These are phyloP conservation scores for Biancaea sappan DNA, from an alignment of 306 rosid species.

Conservation along the genomic window DNA sequence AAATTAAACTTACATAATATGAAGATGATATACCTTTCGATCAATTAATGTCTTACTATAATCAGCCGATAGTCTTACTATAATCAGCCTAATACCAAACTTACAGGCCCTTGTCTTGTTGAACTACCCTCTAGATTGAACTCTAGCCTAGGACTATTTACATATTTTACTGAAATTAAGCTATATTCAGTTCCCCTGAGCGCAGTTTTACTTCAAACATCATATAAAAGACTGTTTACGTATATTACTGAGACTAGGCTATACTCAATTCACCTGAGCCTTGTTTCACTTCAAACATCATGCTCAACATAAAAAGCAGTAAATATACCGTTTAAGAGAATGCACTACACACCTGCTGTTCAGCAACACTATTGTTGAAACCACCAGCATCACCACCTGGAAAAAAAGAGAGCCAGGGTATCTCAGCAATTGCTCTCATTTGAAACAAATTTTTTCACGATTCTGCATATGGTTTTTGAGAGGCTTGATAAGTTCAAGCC, in stretches of 20 bases:
- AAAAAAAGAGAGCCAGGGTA: not conserved
- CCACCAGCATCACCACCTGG: conserved; percentile 74
- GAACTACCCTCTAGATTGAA: conserved; percentile 17
- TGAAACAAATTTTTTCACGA: conserved; percentile 14
- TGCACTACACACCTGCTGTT: conserved; percentile 67
- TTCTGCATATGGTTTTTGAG: not conserved
- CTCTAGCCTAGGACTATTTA: conserved; percentile 18
- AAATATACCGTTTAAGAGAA: conserved; percentile 13
- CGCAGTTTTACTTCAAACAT: not conserved
- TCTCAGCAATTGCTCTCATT: not conserved
- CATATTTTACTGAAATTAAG: conserved; percentile 4
- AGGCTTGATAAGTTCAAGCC: conserved; percentile 11
- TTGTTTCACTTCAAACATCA: not conserved
- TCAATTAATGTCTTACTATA: conserved; percentile 95
- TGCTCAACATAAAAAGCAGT: conserved; percentile 15
- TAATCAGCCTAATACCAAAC: not conserved
- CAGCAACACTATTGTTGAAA: conserved; percentile 83
- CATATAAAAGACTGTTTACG: conserved; percentile 17
- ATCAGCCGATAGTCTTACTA: not conserved
- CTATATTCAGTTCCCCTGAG: not conserved
- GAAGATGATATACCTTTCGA: conserved; percentile 59
- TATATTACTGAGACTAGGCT: conserved; percentile 9
- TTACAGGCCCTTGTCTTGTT: not conserved
- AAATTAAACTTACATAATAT: conserved; percentile 28
- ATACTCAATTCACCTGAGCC: not conserved